Base-by-base conservation (phyloP, 1,284 basidiomycete species). In the Ustilago trichophora region DNA sequence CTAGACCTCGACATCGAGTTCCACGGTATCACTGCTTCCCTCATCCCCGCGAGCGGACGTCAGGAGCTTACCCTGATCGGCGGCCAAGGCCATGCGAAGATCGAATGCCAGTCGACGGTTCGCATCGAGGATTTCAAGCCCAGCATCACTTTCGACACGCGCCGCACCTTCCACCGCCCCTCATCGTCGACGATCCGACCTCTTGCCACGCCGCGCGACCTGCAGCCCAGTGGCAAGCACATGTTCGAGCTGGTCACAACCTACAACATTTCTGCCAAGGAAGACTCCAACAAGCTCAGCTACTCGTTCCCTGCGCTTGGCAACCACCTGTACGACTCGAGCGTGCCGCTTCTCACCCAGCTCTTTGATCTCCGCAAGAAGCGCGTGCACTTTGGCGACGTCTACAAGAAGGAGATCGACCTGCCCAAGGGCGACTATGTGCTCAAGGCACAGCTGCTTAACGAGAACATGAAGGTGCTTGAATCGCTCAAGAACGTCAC, bases 271-370 rank as follows among this genome's bases (percentile, higher is more conserved):
- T 59, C 63, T 21, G 58, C 75, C n/a, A 75, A 69, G 46, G 80
- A 82, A 41, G 77, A 73, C 15, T 56, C 60, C 33, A 73, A 67
- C 54, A 65, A 72, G 41, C 59, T 80, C 36, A 71, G 68, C 29
- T 69, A 66, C 42, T 65, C 63, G 37, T 67, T 78, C 46, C 81
- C 79, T 13, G 53, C 72, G 18, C 58, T 71, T 12, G 70, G 68
- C 27, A 76, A 82, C 45, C 75, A 78, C 38, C 57, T 82, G 34
- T 82, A 82, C 67, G 81, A 82, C 52, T 70, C 65, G 29, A 72
- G 66, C 29, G 77, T 82, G 25, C 73, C 80, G 13, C 62, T 82
- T 40, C 69, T 82, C 22, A 71, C 71, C 25, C 74, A 78, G 58
- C 53, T 82, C 7, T 76, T 76, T 16, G 81, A 82, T 45, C 46